phyloP scores from a whole-genome alignment of 345 rosid species.

The Pistacia atlantica region DNA sequence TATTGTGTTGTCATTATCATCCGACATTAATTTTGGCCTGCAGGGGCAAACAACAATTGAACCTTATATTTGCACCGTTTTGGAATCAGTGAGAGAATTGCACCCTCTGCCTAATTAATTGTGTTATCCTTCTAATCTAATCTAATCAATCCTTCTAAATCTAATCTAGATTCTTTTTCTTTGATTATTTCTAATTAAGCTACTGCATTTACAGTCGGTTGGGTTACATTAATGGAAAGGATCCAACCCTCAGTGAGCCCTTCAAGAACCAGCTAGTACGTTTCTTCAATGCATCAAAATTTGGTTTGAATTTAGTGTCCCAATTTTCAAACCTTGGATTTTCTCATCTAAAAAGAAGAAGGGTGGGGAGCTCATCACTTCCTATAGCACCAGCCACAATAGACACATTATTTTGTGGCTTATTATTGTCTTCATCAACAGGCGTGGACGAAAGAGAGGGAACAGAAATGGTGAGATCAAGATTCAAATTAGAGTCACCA shows the following conservation, averaged over 20 bases:
- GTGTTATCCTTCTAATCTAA: background rate
- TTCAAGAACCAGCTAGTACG: background rate
- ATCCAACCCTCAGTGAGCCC: background rate
- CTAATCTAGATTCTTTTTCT: background rate
- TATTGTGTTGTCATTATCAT: background rate
- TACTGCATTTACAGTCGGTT: background rate
- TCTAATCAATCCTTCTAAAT: background rate
- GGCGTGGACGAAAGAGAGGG: conserved; percentile 13
- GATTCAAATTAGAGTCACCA: conserved; percentile 34
- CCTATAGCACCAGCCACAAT: conserved; percentile 2
- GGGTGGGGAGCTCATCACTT: conserved; percentile 24
- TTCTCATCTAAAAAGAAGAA: conserved; percentile 33
- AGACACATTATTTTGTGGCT: background rate
- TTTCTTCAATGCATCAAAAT: background rate
- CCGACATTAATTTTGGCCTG: background rate
- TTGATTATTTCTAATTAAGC: too few species aligned
- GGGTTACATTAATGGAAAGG: background rate
- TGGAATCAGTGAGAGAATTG: too few species aligned
- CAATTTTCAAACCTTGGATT: background rate
- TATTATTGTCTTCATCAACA: conserved; percentile 9
- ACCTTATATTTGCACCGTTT: background rate
- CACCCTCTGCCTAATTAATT: background rate
- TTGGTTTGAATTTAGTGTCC: background rate
- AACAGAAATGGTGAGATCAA: conserved; percentile 31
- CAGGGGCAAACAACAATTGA: background rate